Evolutionary conservation across 352 stramenopile species (phyloP).

Genomic region (Globisporangium viniferum): DNA sequence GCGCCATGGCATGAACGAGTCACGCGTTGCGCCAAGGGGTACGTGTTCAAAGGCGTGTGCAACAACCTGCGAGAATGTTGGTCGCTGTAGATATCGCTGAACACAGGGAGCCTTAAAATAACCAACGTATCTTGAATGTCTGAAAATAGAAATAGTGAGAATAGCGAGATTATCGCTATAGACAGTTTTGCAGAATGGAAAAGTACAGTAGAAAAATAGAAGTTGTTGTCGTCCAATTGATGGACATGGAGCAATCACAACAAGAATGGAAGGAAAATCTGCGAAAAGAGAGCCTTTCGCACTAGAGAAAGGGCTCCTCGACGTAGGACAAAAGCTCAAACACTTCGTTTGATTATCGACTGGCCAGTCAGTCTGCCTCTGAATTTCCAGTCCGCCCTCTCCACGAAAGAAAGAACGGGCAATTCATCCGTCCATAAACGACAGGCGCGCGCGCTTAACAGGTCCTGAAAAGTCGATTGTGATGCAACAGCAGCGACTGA

Average conservation of each 20-base stretch:
- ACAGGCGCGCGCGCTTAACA: neutral
- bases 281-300: neutral
- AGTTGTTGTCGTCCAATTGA: neutral
- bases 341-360: neutral
- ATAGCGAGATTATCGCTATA: neutral
- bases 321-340: neutral
- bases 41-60: neutral
- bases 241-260: neutral
- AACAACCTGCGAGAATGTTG: neutral
- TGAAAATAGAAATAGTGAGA: neutral
- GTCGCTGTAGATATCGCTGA: neutral
- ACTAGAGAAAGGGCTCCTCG: neutral
- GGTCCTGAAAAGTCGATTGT: neutral
- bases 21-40: neutral
- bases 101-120: neutral
- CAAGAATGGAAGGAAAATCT: neutral
- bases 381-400: neutral
- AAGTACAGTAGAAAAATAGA: neutral
- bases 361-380: neutral
- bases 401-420: slow-evolving; percentile 2
- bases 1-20: neutral
- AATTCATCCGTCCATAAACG: neutral
- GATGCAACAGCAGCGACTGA: neutral
- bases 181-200: neutral
- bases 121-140: neutral